A percentile compares a stretch with the other conserved stretches of the same genome.
Evolutionary conservation across 2,329 filamentous ascomycete genomes (phyloP).

Genomic region (Fusarium sp.): DNA sequence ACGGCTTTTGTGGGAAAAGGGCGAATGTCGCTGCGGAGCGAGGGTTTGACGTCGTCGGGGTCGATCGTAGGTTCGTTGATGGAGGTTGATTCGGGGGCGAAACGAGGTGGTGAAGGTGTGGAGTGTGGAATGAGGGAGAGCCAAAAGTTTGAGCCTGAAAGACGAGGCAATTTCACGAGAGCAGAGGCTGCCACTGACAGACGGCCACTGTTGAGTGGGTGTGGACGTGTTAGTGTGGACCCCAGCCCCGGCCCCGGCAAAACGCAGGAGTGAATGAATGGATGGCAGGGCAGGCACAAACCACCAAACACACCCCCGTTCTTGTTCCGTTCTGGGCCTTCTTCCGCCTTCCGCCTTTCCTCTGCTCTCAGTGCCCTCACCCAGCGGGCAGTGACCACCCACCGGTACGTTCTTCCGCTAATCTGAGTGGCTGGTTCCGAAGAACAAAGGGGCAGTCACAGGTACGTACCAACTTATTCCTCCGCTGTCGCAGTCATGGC

Average conservation of each 20-base stretch:
- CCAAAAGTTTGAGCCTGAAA: constrained; percentile 47
- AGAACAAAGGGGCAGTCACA: constrained; percentile 27
- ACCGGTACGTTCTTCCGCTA: constrained; percentile 24
- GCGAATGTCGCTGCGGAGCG: constrained; percentile 42
- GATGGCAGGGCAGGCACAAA: background rate
- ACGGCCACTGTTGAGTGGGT: background rate
- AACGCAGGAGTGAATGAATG: constrained; percentile 18
- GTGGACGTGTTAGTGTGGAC: constrained; percentile 1
- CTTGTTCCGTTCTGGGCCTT: background rate
- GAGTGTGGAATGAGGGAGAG: constrained; percentile 46
- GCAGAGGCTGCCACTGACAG: background rate
- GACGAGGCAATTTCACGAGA: constrained; percentile 44
- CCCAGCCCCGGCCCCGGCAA: constrained; percentile 27
- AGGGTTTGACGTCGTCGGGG: constrained; percentile 40
- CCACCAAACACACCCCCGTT: constrained; percentile 11
- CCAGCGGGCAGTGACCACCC: constrained; percentile 20
- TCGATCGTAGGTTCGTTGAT: constrained; percentile 41
- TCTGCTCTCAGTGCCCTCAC: background rate
- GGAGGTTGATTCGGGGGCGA: constrained; percentile 45
- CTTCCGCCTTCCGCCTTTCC: background rate
- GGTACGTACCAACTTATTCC: constrained; percentile 7
- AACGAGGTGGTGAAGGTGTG: constrained; percentile 45
- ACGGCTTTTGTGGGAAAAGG: constrained; percentile 30
- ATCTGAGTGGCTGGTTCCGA: constrained; percentile 32
- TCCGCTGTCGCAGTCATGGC: constrained; percentile 6